Evolutionary conservation across 139 green algal genomes (phyloP).

Genomic region (Chlorella sp.): DNA sequence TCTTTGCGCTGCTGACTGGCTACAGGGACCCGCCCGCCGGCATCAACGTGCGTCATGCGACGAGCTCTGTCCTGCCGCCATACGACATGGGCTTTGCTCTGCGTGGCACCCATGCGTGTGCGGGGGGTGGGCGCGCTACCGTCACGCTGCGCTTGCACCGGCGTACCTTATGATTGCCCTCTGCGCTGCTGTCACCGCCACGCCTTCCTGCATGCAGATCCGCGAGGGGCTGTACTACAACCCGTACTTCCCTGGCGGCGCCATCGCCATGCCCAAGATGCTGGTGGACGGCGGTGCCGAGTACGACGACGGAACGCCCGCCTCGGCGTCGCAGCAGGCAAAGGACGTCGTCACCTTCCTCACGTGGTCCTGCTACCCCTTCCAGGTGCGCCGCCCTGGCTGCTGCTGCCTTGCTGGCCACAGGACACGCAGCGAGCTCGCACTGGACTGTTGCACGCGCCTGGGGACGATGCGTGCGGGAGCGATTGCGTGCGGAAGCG

Average conservation of each 20-base stretch:
- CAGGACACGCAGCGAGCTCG: too few relatives aligned
- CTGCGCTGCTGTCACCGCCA: not conserved
- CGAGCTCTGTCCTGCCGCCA: too few relatives aligned
- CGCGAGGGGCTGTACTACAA: slow-evolving; percentile 99
- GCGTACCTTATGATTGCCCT: not conserved
- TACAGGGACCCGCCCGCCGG: slow-evolving; percentile 96
- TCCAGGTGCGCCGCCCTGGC: slow-evolving; percentile 44
- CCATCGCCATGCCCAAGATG: slow-evolving; percentile 99
- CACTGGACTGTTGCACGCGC: too few relatives aligned
- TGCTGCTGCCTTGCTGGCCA: too few relatives aligned
- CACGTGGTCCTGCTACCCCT: slow-evolving; percentile 78
- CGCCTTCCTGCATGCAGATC: slow-evolving; percentile 50
- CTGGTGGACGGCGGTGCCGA: slow-evolving; percentile 93
- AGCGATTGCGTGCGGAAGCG: too few relatives aligned
- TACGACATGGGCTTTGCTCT: too few relatives aligned
- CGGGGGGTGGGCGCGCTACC: too few relatives aligned
- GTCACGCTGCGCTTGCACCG: not conserved
- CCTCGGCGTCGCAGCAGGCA: slow-evolving; percentile 90
- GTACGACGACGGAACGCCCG: slow-evolving; percentile 96
- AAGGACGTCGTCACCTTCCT: slow-evolving; percentile 95
- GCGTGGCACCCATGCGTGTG: too few relatives aligned
- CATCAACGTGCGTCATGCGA: slow-evolving; percentile 65
- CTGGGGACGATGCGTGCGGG: too few relatives aligned
- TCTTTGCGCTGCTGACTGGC: slow-evolving; percentile 94
- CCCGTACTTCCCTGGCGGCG: slow-evolving; percentile 98